phyloP scores from a whole-genome alignment of 225 moss, liverwort and hornwort species.

The Climacium dendroides region DNA sequence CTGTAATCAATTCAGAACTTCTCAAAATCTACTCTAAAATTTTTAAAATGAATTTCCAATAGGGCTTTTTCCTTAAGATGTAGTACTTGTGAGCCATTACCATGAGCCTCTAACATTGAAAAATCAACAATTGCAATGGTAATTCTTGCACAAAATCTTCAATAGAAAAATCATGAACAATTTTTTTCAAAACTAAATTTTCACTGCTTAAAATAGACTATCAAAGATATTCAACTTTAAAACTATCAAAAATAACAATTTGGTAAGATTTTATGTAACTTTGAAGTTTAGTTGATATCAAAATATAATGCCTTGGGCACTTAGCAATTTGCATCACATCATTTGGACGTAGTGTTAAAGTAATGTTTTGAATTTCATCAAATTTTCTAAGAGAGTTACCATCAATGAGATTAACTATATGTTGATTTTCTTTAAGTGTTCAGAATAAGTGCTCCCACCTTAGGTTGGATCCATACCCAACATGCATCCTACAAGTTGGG shows the following conservation, averaged over 20 bases:
- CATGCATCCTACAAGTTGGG: too few relatives aligned
- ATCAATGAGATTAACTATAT: too few relatives aligned
- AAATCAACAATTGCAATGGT: neutral
- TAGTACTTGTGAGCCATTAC: neutral
- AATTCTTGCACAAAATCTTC: neutral
- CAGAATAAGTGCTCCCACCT: too few relatives aligned
- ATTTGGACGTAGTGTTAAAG: neutral
- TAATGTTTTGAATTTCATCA: too few relatives aligned
- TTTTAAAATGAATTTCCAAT: neutral
- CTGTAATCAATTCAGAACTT: neutral
- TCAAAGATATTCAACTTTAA: fast-evolving
- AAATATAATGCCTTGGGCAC: neutral
- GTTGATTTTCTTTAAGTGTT: neutral
- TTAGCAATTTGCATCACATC: neutral
- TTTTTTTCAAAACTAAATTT: neutral
- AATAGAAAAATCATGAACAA: neutral
- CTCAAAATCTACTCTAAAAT: neutral
- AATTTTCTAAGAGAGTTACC: neutral
- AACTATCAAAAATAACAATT: neutral
- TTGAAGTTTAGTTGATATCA: neutral
- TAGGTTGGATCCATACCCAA: too few relatives aligned
- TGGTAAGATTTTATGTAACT: neutral
- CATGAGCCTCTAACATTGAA: too few relatives aligned
- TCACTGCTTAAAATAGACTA: neutral
- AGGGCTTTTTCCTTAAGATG: neutral